Evolutionary conservation across 768 basidiomycete genomes (phyloP), one percentile per base, ranked within the genome.

Genomic region (Calocybe cyanea): DNA sequence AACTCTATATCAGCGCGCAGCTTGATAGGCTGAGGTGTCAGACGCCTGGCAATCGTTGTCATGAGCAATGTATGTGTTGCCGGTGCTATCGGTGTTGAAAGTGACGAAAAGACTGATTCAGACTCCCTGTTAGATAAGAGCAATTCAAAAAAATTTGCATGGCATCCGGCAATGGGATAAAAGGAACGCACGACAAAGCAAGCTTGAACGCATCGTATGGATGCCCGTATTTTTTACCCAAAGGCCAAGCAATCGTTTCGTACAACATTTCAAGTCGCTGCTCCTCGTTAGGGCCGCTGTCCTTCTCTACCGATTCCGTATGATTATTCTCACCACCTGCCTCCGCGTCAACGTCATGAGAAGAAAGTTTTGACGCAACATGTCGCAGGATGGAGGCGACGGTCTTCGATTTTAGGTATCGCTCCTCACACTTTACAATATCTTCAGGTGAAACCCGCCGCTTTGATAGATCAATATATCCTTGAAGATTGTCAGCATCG

Each of bases 381-480:
- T 94, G 90, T 14, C 92, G 80, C 68, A 93, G 82, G 63, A 95
- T 93, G 9, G 89, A 92, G 32, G 92, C 85, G 19, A 98, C 93
- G 1, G 92, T 84, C 71, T 96, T 96, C 13, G 91, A 93, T 69
- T 99, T 99, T 80, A 95, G 92, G 67, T 91, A 99, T 34, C 92
- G 83, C 58, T 97, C 95, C 64, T 98, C 95, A 69, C 96, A 98
- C 68, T 96, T 96, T n/a, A 85, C 82, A 61, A 99, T 95, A 62
- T 98, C 96, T 63, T 99, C 96, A 2, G 95, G 87, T 2, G 93
- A 96, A 3, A 99, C 96, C 55, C 95, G 87, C 51, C 96, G 84
- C 74, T 99, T 99, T 39, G 94, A 97, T 19, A 98, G 77, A 78
- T 99, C 96, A 62, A 99, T 99, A 69, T 99, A 98, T 8, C 95